Evolutionary conservation across 208 protist species (phyloP), one percentile per base, ranked within the genome.

Genomic region (Trypanosoma scelopori): DNA sequence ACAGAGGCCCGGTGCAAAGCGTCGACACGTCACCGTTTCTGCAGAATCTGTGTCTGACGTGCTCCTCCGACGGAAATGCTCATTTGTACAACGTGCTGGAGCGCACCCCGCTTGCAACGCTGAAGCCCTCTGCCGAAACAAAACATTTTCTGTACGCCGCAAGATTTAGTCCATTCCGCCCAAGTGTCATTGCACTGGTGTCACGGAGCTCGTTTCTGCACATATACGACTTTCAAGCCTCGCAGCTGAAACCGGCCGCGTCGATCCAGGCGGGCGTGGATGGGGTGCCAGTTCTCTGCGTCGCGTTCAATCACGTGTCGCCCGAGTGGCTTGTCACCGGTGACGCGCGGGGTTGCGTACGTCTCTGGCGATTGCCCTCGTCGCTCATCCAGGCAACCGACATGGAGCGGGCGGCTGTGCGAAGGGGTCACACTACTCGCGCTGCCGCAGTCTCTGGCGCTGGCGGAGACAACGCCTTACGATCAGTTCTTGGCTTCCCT

Each of bases 61-160:
- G 79, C 67, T 92, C 85, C 15, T 94, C 87, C 0, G 91, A 97
- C 57, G 90, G 93, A 27, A 90, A 74, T 47, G 87, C 81, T 5
- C 82, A 79, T 27, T 65, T 97, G 20, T 95, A 91, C 75, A 84
- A 76, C 49, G 66, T 83, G 57, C 59, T 96, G 49, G 88, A 95
- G 79, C 76, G 83, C 2, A 46, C 76, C 15, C 76, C 87, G 11
- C 67, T 90, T 20, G 71, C 89, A 23, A 87, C 85, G 16, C 61
- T 97, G 25, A 84, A 95, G 73, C 90, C 90, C 1, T 94, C 88
- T 1, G 63, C 75, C 0, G 85, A 92, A 50, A 84, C 84, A 7
- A 92, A 91, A 53, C 79, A 91, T 52, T 97, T 91, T 71, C 66
- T 95, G 1, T 96, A 96, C 82, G 79, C 81, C 16, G 83, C 76